These are phyloP conservation scores for Mycogone perniciosa DNA, from an alignment of 2,329 filamentous ascomycete genomes.

Conservation along the genomic window DNA sequence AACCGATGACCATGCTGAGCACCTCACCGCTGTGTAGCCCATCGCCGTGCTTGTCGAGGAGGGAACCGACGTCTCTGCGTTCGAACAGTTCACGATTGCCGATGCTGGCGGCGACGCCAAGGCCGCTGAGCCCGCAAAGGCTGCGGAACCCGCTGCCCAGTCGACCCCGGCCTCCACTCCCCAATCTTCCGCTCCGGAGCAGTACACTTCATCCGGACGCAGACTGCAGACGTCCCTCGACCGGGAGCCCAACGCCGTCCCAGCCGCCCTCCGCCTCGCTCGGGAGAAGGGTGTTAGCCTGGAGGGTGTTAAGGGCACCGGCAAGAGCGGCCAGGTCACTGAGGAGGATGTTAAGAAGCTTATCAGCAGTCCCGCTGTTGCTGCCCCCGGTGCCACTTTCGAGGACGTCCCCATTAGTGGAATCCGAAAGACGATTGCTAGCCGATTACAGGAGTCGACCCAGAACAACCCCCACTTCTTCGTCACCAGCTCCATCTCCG, in stretches of 20 bases:
- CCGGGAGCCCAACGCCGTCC: conserved; percentile 66
- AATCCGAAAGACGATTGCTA: conserved; percentile 98
- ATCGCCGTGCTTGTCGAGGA: conserved; percentile 95
- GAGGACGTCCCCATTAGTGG: conserved; percentile 78
- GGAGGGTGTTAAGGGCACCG: conserved; percentile 76
- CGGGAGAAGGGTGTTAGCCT: conserved; percentile 77
- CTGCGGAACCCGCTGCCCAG: conserved; percentile 58
- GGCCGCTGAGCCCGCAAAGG: conserved; percentile 57
- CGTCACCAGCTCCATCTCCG: conserved; percentile 84
- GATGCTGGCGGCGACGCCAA: conserved; percentile 81
- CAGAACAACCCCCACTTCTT: conserved; percentile 98
- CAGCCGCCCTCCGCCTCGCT: conserved; percentile 73
- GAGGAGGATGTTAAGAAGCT: conserved; percentile 91
- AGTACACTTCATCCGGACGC: conserved; percentile 68
- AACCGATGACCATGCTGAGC: conserved; percentile 2
- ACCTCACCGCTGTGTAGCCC: conserved; percentile 51
- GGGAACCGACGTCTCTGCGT: conserved; percentile 76
- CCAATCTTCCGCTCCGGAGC: conserved; percentile 50
- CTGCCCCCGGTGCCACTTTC: conserved; percentile 59
- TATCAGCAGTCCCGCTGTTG: conserved; percentile 46
- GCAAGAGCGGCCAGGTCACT: conserved; percentile 79
- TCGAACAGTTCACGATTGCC: conserved; percentile 79
- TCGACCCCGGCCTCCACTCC: conserved; percentile 44
- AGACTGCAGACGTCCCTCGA: conserved; percentile 79
- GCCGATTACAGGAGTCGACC: conserved; percentile 78